Conservation (phyloP, 805 yeast genomes). For the Hanseniaspora occidentalis region DNA sequence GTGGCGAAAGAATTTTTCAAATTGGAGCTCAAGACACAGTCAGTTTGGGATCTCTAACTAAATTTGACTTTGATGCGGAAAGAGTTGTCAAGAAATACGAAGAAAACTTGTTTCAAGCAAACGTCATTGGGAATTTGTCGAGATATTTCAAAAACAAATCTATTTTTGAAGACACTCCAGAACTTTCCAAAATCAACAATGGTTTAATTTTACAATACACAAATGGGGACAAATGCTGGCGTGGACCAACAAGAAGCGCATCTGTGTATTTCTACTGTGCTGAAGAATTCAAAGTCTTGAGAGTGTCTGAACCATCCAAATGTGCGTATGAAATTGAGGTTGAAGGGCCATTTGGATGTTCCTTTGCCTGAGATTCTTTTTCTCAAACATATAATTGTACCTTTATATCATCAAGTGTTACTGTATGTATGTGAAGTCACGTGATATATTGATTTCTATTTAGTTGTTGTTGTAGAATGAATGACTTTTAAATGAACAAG, state of each 20-base stretch:
- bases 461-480: too few species aligned
- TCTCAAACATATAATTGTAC: too few species aligned
- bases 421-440: too few species aligned
- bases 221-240: constrained; percentile 81
- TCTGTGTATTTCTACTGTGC: constrained; percentile 59
- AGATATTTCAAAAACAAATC: constrained; percentile 5
- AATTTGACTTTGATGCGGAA: background rate
- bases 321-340: constrained; percentile 58
- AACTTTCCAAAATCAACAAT: constrained; percentile 18
- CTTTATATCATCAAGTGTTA: too few species aligned
- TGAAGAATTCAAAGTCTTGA: constrained; percentile 29
- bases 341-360: constrained; percentile 31
- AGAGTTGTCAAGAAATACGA: background rate
- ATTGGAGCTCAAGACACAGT: background rate
- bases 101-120: constrained; percentile 2
- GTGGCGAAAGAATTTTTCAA: background rate
- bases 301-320: constrained; percentile 79
- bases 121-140: background rate
- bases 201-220: constrained; percentile 31
- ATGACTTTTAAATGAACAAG: too few species aligned
- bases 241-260: constrained; percentile 78
- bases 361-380: background rate
- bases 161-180: constrained; percentile 11
- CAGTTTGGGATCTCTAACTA: background rate
- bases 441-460: too few species aligned